phyloP scores from a whole-genome alignment of 371 early-diverging fungal species.

The Rhizopus sp. region DNA sequence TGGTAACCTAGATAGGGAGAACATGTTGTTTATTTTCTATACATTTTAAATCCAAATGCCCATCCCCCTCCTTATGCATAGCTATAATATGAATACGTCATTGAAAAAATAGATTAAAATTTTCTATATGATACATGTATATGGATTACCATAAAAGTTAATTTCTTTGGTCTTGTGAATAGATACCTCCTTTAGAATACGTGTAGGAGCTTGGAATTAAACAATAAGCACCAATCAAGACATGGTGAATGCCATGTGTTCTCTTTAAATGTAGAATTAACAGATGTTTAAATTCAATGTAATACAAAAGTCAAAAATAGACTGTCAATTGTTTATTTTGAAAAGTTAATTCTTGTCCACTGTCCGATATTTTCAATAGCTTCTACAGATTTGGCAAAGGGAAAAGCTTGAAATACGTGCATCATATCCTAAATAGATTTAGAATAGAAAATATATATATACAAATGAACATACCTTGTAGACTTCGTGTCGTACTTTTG shows the following conservation, averaged over 20 bases:
- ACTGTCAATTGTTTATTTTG: too few species aligned
- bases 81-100: constrained; percentile 1
- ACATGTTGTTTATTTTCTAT: neutral
- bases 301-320: neutral
- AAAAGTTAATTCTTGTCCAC: neutral
- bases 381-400: constrained; percentile 46
- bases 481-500: constrained; percentile 15
- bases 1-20: neutral
- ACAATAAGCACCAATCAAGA: constrained; percentile 1
- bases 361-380: constrained; percentile 35
- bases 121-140: neutral
- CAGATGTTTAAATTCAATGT: neutral
- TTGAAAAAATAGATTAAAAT: constrained; percentile 2
- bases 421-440: constrained; percentile 31
- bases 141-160: constrained; percentile 1
- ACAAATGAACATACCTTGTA: constrained; percentile 19
- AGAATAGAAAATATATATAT: neutral
- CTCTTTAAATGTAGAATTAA: constrained; percentile 1
- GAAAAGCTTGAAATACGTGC: constrained; percentile 48
- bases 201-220: neutral
- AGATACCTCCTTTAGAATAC: neutral
- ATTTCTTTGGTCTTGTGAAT: neutral
- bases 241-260: neutral
- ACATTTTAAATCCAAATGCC: neutral
- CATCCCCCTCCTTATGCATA: neutral